Conservation (phyloP, 352 stramenopile genomes). For the Thalassiosira livingstoniorum region DNA sequence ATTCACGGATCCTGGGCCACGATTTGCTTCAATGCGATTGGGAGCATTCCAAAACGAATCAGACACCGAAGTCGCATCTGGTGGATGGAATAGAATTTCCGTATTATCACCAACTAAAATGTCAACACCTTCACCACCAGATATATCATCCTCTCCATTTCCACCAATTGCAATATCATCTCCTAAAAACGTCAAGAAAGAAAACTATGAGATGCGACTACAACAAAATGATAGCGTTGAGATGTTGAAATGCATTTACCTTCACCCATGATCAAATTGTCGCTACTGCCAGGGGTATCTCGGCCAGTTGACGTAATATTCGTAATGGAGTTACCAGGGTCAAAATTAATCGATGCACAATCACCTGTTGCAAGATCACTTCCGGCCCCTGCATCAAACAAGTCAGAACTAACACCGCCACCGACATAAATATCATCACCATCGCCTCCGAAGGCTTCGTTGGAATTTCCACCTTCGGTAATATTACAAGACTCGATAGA, state of each 20-base stretch:
- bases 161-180: slow-evolving; percentile 33
- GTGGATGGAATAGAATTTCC: slow-evolving; percentile 36
- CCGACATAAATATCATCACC: slow-evolving; percentile 28
- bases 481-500: slow-evolving; percentile 48
- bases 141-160: slow-evolving; percentile 8
- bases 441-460: slow-evolving; percentile 27
- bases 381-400: slow-evolving; percentile 38
- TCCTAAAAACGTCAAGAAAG: not conserved
- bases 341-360: slow-evolving; percentile 24
- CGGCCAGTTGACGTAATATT: not conserved
- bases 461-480: slow-evolving; percentile 14
- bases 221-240: not conserved
- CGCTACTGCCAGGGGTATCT: not conserved
- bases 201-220: not conserved
- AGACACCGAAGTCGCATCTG: not conserved
- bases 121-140: slow-evolving; percentile 4
- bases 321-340: too few relatives aligned
- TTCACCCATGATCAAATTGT: slow-evolving; percentile 10
- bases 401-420: too few relatives aligned
- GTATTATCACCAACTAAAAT: slow-evolving; percentile 33
- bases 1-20: too few relatives aligned
- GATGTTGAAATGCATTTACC: not conserved
- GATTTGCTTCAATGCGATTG: too few relatives aligned
- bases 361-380: slow-evolving; percentile 48
- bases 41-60: slow-evolving; percentile 36